Conservation (phyloP, 768 basidiomycete genomes). For the Naematelia aurantialba region DNA sequence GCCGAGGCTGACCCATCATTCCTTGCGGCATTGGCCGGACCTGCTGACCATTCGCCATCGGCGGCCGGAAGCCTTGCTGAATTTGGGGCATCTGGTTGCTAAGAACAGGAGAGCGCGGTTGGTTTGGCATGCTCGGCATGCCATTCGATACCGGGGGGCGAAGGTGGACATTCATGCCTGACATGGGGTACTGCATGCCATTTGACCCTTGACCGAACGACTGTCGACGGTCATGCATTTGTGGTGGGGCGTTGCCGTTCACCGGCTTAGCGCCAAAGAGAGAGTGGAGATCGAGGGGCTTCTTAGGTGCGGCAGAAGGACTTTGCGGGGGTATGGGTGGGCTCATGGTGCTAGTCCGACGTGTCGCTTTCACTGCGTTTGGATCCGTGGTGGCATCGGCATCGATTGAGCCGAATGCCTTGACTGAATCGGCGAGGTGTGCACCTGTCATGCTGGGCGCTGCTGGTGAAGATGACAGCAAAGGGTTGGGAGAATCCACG, state of each 20-base stretch:
- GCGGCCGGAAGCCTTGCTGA: slow-evolving; percentile 35
- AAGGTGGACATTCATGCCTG: slow-evolving; percentile 20
- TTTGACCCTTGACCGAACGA: slow-evolving; percentile 24
- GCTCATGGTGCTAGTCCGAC: slow-evolving; percentile 14
- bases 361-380: slow-evolving; percentile 40
- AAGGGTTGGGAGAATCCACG: slow-evolving; percentile 72
- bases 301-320: slow-evolving; percentile 34
- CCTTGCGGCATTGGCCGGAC: slow-evolving; percentile 14
- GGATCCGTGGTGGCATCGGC: slow-evolving; percentile 29
- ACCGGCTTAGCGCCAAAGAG: slow-evolving; percentile 49
- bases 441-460: slow-evolving; percentile 56
- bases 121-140: slow-evolving; percentile 11
- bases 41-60: slow-evolving; percentile 22
- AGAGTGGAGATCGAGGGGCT: slow-evolving; percentile 53
- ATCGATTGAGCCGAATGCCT: slow-evolving; percentile 75
- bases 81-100: slow-evolving; percentile 28
- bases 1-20: background rate
- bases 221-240: slow-evolving; percentile 23
- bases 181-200: slow-evolving; percentile 15
- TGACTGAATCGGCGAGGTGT: slow-evolving; percentile 65
- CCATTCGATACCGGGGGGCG: slow-evolving; percentile 12
- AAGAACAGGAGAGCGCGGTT: slow-evolving; percentile 32
- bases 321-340: slow-evolving; percentile 5
- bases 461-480: slow-evolving; percentile 79
- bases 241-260: slow-evolving; percentile 7